Conservation (phyloP, 192 early-diverging fungal species). For the Dimargaris verticillata region DNA sequence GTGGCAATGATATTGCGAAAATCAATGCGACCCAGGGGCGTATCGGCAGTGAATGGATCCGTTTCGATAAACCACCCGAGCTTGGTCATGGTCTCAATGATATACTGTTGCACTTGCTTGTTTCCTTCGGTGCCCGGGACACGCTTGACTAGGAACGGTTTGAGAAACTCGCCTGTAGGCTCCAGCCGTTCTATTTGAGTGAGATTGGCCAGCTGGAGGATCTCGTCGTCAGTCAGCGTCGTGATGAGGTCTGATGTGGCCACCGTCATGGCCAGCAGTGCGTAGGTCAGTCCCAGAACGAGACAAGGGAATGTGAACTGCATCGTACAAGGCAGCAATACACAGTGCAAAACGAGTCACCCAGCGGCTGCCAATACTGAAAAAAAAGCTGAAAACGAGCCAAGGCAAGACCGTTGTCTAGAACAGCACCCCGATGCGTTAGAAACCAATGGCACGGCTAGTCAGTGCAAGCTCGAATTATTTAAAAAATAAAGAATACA, state of each 20-base stretch:
- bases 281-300: too few relatives aligned
- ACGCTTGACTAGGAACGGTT: slow-evolving; percentile 62
- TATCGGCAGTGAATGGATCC: slow-evolving; percentile 58
- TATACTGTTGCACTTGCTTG: slow-evolving; percentile 45
- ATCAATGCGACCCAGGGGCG: slow-evolving; percentile 53
- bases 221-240: not conserved
- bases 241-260: slow-evolving; percentile 1
- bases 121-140: slow-evolving; percentile 62
- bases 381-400: too few relatives aligned
- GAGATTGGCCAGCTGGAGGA: slow-evolving; percentile 10
- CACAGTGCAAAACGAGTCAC: too few relatives aligned
- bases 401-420: too few relatives aligned
- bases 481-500: too few relatives aligned
- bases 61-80: slow-evolving; percentile 65
- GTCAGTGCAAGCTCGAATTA: too few relatives aligned
- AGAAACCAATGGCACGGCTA: too few relatives aligned
- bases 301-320: too few relatives aligned
- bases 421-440: too few relatives aligned
- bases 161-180: slow-evolving; percentile 35
- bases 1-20: slow-evolving; percentile 88
- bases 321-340: too few relatives aligned
- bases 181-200: slow-evolving; percentile 14
- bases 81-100: slow-evolving; percentile 42
- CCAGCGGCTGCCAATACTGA: too few relatives aligned
- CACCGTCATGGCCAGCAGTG: too few relatives aligned